Evolutionary conservation across 1,284 basidiomycete genomes (phyloP).

Genomic region (Irpex lacteus): DNA sequence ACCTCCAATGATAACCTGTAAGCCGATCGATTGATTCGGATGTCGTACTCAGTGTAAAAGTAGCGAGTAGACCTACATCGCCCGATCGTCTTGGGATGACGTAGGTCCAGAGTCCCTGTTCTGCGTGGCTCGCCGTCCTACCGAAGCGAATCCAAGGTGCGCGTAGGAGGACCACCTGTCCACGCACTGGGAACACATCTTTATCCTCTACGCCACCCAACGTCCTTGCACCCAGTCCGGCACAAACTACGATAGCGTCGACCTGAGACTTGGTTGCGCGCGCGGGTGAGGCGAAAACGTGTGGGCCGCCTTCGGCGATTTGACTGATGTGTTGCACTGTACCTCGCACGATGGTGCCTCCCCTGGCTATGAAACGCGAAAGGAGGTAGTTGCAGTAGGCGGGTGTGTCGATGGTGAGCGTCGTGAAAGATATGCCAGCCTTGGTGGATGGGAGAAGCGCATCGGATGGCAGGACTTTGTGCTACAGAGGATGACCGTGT

Average conservation of each 20-base stretch:
- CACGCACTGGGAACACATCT: conserved; percentile 48
- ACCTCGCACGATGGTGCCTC: conserved; percentile 57
- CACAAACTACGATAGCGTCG: conserved; percentile 65
- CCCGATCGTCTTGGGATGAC: conserved; percentile 69
- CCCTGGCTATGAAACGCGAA: conserved; percentile 54
- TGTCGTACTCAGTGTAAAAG: no score
- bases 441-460: conserved; percentile 41
- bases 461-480: conserved; percentile 41
- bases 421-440: conserved; percentile 56
- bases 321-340: conserved; percentile 64
- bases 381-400: conserved; percentile 69
- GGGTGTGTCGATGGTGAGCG: conserved; percentile 67
- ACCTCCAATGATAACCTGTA: conserved; percentile 65
- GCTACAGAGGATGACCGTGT: conserved; percentile 34
- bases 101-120: conserved; percentile 58
- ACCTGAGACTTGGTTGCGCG: conserved; percentile 20
- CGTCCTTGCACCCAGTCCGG: conserved; percentile 50
- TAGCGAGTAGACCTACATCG: conserved; percentile 39
- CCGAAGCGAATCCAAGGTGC: conserved; percentile 61
- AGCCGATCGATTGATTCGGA: no score
- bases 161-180: conserved; percentile 47
- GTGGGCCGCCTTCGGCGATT: conserved; percentile 58
- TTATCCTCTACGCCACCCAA: conserved; percentile 46
- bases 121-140: conserved; percentile 45
- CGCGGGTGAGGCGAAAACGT: conserved; percentile 31